Percentiles rank a stretch among this genome's conserved stretches.
Conservation (phyloP, 2,329 filamentous ascomycete genomes). For the Trichoderma koningii region DNA sequence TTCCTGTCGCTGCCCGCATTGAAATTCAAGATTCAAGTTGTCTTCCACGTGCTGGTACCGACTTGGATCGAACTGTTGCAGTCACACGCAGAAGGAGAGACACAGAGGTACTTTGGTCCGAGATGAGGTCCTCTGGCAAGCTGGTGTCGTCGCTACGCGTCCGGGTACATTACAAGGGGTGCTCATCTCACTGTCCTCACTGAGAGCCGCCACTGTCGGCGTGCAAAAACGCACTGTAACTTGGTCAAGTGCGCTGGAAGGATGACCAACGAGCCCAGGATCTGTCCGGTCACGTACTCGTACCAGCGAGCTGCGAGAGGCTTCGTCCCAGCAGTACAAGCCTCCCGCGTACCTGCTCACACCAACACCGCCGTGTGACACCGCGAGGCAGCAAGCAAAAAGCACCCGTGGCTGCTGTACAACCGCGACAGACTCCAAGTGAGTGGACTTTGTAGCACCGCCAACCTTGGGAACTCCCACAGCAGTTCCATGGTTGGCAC, state of each 20-base stretch:
- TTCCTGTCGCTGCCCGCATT: not conserved
- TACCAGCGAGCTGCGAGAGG: no score
- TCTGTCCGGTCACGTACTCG: not conserved
- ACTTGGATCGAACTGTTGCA: not conserved
- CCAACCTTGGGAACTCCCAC: not conserved
- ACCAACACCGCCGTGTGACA: not conserved
- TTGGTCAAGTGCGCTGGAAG: no score
- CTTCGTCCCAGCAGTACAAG: constrained; percentile 1
- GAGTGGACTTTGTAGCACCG: not conserved
- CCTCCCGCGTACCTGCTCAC: not conserved
- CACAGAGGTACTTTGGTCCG: not conserved
- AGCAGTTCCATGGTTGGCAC: no score
- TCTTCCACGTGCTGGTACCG: not conserved
- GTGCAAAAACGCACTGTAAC: no score
- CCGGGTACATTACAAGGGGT: no score
- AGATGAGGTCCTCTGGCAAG: no score
- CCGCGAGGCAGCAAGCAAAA: no score
- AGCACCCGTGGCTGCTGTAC: not conserved
- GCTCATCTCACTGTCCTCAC: no score
- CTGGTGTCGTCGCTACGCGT: no score
- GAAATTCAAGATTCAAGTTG: not conserved
- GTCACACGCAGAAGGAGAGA: not conserved
- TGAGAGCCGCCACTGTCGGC: no score
- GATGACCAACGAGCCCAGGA: not conserved
- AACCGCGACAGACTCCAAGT: not conserved